Evolutionary conservation across 1,284 basidiomycete genomes (phyloP), one percentile per base, ranked within the genome.

Genomic region (Phellopilus nigrolimitatus): DNA sequence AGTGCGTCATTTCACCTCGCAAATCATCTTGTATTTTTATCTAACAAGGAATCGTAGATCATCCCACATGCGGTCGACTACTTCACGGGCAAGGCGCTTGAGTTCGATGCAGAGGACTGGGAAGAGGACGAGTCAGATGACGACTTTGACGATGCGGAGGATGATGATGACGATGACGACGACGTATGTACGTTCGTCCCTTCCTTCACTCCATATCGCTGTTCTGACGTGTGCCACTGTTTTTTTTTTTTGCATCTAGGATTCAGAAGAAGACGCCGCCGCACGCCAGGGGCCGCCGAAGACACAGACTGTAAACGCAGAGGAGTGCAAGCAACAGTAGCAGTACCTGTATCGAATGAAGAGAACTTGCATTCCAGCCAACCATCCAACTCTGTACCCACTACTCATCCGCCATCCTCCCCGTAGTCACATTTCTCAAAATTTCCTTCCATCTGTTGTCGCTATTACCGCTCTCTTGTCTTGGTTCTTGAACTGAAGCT

Each of bases 21-120:
- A 13, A 10, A 47, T n/a, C 21, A 17, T 25, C 31, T 10, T 34
- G 4, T 34, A 12, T 19, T 34, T 21, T 31, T 17, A 33, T 9
- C 52, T n/a, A n/a, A n/a, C n/a, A n/a, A n/a, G n/a, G n/a, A n/a
- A n/a, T n/a, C n/a, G n/a, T n/a, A 93, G 89, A 82, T 98, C 67
- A 91, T 98, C 59, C 94, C 95, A 47, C 90, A 90, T 59, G 95
- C 95, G 17, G 76, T 98, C 59, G 95, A 94, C 68, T 94, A 86
- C 74, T 97, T 97, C 72, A 97, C 95, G 15, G 95, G 95, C 63
- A 95, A 97, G 72, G 93, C 94, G n/a, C 80, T 97, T 47, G 84
- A 91, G 63, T 94, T 88, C 65, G 95, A 97, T 60, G 78, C 84
- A 59, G 66, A 85, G 56, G 87, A 84, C 4, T 84, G 86, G 0